Percentiles rank a stretch among this genome's conserved stretches.
These are phyloP conservation scores for Lojkania enalia DNA, from an alignment of 2,329 filamentous ascomycete genomes.

Conservation along the genomic window DNA sequence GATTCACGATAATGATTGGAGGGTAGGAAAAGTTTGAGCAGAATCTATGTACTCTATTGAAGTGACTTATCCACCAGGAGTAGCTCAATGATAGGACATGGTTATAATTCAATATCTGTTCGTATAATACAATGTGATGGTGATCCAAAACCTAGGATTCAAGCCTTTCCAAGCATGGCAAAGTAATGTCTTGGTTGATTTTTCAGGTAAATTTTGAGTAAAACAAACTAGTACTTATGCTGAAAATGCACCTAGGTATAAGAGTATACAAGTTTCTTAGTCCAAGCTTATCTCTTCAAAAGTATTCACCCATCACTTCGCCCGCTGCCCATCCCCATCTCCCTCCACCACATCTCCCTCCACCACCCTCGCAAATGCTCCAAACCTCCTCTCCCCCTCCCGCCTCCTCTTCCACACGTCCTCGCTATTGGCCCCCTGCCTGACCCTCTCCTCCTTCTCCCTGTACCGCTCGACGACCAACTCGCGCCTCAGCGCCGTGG, in stretches of 20 bases:
- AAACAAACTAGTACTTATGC: too few relatives aligned
- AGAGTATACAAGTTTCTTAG: not conserved
- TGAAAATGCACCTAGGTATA: too few relatives aligned
- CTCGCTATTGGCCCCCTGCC: slow-evolving; percentile 75
- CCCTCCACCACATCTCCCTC: slow-evolving; percentile 14
- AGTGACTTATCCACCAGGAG: slow-evolving; percentile 23
- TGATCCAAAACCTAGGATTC: too few relatives aligned
- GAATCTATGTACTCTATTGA: slow-evolving; percentile 39
- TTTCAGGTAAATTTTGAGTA: too few relatives aligned
- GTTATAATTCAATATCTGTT: too few relatives aligned
- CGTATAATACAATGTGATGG: too few relatives aligned
- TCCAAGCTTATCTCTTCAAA: slow-evolving; percentile 2
- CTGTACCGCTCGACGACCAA: slow-evolving; percentile 69
- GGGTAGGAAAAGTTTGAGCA: slow-evolving; percentile 39
- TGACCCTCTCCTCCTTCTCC: slow-evolving; percentile 67
- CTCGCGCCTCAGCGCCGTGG: slow-evolving; percentile 61
- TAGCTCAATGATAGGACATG: slow-evolving; percentile 26
- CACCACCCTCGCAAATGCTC: slow-evolving; percentile 27
- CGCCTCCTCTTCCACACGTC: slow-evolving; percentile 83
- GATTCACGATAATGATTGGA: slow-evolving; percentile 44
- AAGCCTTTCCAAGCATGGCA: too few relatives aligned
- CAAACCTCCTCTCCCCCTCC: slow-evolving; percentile 35
- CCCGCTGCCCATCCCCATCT: too few relatives aligned
- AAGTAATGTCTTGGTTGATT: too few relatives aligned
- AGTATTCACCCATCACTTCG: not conserved